phyloP scores from a whole-genome alignment of 495 filamentous ascomycete species.

The Penicillium diatomitis region DNA sequence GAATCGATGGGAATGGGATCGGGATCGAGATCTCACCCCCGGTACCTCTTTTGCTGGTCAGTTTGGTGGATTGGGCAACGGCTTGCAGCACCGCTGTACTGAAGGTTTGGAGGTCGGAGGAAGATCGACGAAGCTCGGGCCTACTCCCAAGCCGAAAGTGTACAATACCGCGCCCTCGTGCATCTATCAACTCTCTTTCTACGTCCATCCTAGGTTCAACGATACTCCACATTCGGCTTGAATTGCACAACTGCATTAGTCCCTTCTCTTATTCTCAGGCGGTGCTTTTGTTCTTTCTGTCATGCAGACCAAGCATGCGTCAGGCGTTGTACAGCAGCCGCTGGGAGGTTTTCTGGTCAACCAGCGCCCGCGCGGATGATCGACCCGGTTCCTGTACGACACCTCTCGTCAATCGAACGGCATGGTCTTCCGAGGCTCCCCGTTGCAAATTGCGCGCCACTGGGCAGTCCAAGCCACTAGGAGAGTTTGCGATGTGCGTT shows the following conservation, averaged over 20 bases:
- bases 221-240: no score
- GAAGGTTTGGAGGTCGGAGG: conserved; percentile 3
- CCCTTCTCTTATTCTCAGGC: background rate
- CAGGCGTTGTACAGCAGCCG: conserved; percentile 1
- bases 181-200: no score
- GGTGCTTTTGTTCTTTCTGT: background rate
- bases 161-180: no score
- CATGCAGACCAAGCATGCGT: background rate
- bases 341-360: conserved; percentile 10
- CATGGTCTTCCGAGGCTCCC: conserved; percentile 31
- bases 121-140: conserved; percentile 15
- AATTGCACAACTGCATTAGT: no score
- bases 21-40: no score
- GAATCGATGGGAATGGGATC: background rate
- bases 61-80: background rate
- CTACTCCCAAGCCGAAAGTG: conserved; percentile 2
- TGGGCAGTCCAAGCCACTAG: background rate
- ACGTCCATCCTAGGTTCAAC: no score
- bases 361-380: conserved; percentile 19
- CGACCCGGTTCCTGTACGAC: conserved; percentile 28
- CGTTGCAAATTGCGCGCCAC: conserved; percentile 13
- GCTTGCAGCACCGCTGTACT: background rate
- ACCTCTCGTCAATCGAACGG: conserved; percentile 25
- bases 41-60: background rate
- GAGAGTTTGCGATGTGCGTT: background rate